phyloP scores from a whole-genome alignment of 2,329 filamentous ascomycete species.

The Calonectria pseudoreteaudii region DNA sequence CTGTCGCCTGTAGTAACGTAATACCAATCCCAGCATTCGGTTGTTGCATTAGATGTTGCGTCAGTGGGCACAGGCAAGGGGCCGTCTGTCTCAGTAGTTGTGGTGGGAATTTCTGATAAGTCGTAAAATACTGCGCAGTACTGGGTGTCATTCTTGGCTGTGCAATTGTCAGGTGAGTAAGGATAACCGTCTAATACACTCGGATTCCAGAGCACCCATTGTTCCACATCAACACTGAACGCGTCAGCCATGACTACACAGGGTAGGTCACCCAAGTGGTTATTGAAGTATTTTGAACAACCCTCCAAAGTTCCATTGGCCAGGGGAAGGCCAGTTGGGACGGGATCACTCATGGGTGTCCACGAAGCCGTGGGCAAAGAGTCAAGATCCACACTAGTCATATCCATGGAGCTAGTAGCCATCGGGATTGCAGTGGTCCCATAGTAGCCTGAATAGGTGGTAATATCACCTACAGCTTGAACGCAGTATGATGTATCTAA shows the following conservation, averaged over 20 bases:
- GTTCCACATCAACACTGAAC: not conserved
- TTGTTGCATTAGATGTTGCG: not conserved
- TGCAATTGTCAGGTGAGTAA: not conserved
- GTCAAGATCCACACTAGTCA: not conserved
- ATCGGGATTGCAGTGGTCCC: not conserved
- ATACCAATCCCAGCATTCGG: not conserved
- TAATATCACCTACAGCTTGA: constrained; percentile 8
- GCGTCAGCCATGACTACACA: not conserved
- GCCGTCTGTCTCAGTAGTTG: not conserved
- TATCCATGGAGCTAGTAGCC: too few species aligned
- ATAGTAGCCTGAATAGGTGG: not conserved
- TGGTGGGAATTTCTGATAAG: not conserved
- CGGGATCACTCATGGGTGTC: not conserved
- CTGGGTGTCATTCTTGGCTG: not conserved
- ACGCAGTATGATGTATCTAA: constrained; percentile 21
- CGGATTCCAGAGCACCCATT: not conserved
- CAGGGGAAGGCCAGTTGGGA: not conserved
- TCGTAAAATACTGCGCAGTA: not conserved
- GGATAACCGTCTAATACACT: not conserved
- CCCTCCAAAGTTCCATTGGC: not conserved
- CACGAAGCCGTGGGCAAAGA: not conserved
- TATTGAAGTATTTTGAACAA: not conserved
- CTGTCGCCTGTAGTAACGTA: not conserved
- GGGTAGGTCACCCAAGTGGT: not conserved
- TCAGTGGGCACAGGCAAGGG: not conserved